These are phyloP conservation scores for Arthrobotrys pseudoclavata DNA, from an alignment of 2,329 filamentous ascomycete species.

Conservation along the genomic window DNA sequence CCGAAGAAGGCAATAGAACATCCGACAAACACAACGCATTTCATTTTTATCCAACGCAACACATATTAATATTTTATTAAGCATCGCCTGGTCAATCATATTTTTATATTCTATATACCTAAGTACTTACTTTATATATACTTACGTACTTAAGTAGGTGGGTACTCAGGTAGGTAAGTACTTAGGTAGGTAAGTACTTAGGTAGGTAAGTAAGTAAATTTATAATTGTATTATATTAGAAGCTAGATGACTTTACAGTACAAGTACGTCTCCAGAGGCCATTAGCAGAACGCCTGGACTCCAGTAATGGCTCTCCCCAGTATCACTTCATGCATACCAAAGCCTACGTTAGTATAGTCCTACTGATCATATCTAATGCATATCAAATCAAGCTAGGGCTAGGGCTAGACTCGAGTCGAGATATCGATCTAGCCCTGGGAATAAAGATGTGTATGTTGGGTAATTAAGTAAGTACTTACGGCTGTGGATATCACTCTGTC, in stretches of 20 bases:
- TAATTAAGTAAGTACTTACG: constrained; percentile 68
- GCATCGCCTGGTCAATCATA: neutral
- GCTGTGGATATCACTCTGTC: constrained; percentile 96
- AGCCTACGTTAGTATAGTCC: constrained; percentile 7
- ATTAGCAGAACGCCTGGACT: constrained; percentile 77
- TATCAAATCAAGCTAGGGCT: constrained; percentile 62
- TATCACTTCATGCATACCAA: constrained; percentile 68
- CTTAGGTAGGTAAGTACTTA: neutral
- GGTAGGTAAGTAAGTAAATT: neutral
- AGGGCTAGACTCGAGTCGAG: too few species aligned
- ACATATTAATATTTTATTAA: neutral
- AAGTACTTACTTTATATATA: neutral
- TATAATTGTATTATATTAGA: too few species aligned
- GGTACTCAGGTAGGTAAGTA: neutral
- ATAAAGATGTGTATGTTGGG: neutral
- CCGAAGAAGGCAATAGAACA: constrained; percentile 42
- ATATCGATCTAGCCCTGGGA: neutral
- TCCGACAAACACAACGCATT: constrained; percentile 46
- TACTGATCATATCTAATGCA: too few species aligned
- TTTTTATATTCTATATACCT: too few species aligned
- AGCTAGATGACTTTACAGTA: too few species aligned
- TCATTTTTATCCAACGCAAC: constrained; percentile 24
- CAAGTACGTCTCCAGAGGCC: neutral
- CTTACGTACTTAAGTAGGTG: neutral
- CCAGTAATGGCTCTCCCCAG: constrained; percentile 78